These are phyloP conservation scores for Orbilia blumenaviensis DNA, from an alignment of 2,329 filamentous ascomycete species.

Conservation along the genomic window DNA sequence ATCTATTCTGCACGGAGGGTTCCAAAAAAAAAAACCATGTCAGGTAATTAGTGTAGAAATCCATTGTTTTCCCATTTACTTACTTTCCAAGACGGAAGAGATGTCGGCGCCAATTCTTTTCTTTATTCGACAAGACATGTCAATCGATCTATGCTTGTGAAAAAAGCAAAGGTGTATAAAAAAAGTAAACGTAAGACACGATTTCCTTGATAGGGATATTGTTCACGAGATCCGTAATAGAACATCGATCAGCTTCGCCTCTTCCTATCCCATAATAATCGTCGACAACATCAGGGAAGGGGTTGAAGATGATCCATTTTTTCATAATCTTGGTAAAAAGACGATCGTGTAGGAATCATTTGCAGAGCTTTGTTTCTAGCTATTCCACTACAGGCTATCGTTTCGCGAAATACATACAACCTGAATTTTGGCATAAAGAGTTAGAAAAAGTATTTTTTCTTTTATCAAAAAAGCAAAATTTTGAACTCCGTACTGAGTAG, in stretches of 20 bases:
- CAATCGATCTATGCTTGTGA: background rate
- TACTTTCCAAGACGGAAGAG: background rate
- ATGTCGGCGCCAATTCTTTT: background rate
- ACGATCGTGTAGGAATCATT: slow-evolving; percentile 9
- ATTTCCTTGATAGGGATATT: background rate
- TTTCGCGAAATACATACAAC: slow-evolving; percentile 16
- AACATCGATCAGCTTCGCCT: too few species aligned
- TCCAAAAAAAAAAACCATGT: background rate
- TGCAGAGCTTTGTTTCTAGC: too few species aligned
- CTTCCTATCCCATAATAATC: background rate
- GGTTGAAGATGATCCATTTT: too few species aligned
- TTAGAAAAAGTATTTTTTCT: too few species aligned
- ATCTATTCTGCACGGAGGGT: slow-evolving; percentile 1
- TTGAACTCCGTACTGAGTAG: too few species aligned
- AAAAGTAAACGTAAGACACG: background rate
- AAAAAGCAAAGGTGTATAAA: background rate
- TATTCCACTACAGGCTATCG: slow-evolving; percentile 14
- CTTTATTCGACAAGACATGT: background rate
- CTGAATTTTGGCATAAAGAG: too few species aligned
- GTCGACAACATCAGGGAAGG: slow-evolving; percentile 14
- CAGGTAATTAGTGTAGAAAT: background rate
- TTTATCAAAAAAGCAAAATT: slow-evolving; percentile 5
- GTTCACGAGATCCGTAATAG: background rate
- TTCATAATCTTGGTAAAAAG: too few species aligned
- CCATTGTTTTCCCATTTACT: too few species aligned